Evolutionary conservation across 768 basidiomycete species (phyloP), one percentile per base, ranked within the genome.

Genomic region (Russula virescens): DNA sequence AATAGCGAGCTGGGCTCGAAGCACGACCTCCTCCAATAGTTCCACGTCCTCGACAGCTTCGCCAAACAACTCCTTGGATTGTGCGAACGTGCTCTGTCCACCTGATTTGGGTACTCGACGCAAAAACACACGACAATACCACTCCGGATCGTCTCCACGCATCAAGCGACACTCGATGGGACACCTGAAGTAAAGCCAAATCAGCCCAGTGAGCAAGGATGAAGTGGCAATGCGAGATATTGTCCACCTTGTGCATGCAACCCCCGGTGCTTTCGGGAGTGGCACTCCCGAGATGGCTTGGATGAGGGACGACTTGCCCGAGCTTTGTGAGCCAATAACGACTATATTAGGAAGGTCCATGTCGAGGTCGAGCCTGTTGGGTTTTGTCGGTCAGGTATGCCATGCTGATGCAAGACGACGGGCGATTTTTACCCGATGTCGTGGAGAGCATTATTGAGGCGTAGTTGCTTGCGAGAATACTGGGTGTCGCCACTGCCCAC

Each of bases 271-370:
- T 16, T 69, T 66, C 21, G 72, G 69, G 23, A 74, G 59, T 0
- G 63, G 65, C 8, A 73, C 62, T 43, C 71, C 65, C 0, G 71
- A 69, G 26, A 72, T 72, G 16, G 69, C 66, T 38, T 74, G 71
- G 34, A 74, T 73, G 3, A 73, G 56, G 11, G 73, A 74, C 7
- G 71, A 72, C 40, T 74, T 74, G 1, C 73, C 73, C 2, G 70
- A 70, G 38, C 69, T 71, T 46, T 74, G 74, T 4, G 71, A 71
- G 16, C 73, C 74, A 16, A 72, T 43, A 1, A 74, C 71, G 1
- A 61, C 69, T 31, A 74, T 72, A 8, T 60, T 67, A 5, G 74
- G 73, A 19, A 74, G 64, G 18, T 69, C 68, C 11, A 74, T 48
- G 38, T 73, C 69, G 2, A 11, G 26, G 18, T 66, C 56, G 11